Evolutionary conservation across 495 filamentous ascomycete genomes (phyloP), one percentile per base, ranked within the genome.

Genomic region (Viridothelium virens): DNA sequence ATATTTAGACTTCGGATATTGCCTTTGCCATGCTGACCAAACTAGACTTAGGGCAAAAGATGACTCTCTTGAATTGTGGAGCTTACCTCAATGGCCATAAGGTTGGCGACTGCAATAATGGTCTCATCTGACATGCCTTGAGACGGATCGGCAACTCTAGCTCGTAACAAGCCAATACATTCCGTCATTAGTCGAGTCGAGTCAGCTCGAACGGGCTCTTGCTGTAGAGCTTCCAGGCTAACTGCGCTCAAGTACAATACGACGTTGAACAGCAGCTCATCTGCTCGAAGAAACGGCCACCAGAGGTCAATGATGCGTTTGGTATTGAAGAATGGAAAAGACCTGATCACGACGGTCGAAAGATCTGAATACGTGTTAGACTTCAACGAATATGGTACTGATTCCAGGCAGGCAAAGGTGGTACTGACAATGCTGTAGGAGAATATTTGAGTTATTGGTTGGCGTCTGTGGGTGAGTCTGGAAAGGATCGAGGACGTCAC

Each of bases 221-320:
- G 16, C 14, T 65, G 47, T 3, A 70, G 56, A n/a, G 66, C 16
- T 16, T 47, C 46, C 37, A 63, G 65, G 46, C 65, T 63, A 2
- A 67, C 65, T 33, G 65, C 65, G 41, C 61, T 67, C 38, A 70
- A 63, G 7, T 62, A 59, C 33, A 67, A 39, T 6, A 70, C 62
- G n/a, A 70, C 68, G 41, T 70, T 62, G 46, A 70, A 70, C 7
- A 70, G 65, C 16, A 70, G 39, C 33, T 67, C 68, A 39, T 70
- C 68, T 25, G 18, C 46, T 12, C 68, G 68, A 2, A 70, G 62
- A 48, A 70, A 70, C 4, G 68, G 68, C 68, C 68, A 70, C 68
- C 68, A 67, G 14, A 70, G 48, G 36, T 70, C 68, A 18, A 70
- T 67, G 36, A 67, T 41, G 12, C 62, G 38, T 25, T 56, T 61